phyloP scores from a whole-genome alignment of 2,329 filamentous ascomycete species.

The Aspergillus fijiensis region DNA sequence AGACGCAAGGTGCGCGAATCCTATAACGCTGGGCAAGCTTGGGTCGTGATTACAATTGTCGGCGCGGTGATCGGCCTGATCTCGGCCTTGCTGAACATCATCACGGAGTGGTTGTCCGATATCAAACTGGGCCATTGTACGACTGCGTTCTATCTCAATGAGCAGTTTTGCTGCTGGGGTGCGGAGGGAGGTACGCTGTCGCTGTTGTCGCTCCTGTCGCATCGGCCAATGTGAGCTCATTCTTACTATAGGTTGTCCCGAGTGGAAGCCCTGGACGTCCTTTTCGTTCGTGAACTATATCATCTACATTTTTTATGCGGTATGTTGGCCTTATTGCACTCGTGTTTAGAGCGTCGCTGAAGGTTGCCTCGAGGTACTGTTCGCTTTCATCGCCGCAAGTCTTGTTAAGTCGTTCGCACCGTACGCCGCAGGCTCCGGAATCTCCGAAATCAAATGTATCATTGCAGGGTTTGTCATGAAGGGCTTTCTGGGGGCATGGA shows the following conservation, averaged over 20 bases:
- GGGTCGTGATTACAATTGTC: conserved; percentile 95
- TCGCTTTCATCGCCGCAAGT: conserved; percentile 77
- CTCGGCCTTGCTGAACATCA: conserved; percentile 88
- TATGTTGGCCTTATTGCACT: conserved; percentile 40
- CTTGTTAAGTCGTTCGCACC: conserved; percentile 90
- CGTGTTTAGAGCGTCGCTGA: neutral
- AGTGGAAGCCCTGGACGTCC: conserved; percentile 87
- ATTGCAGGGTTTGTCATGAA: conserved; percentile 99
- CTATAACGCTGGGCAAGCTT: conserved; percentile 95
- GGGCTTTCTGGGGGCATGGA: conserved; percentile 89
- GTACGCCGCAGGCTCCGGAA: conserved; percentile 93
- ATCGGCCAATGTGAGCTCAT: conserved; percentile 6
- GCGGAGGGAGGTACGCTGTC: conserved; percentile 70
- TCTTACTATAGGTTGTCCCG: conserved; percentile 63
- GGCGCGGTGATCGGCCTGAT: conserved; percentile 89
- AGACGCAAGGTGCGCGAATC: conserved; percentile 76
- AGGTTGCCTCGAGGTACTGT: conserved; percentile 57
- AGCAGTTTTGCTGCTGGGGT: conserved; percentile 97
- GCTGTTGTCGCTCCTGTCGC: neutral
- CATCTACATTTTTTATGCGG: conserved; percentile 82
- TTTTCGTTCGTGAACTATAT: conserved; percentile 79
- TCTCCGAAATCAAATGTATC: conserved; percentile 99
- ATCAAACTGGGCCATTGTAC: conserved; percentile 95
- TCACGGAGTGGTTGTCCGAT: conserved; percentile 95
- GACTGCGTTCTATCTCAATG: conserved; percentile 94